These are phyloP conservation scores for Incumbomyces lentus DNA, from an alignment of 2,329 filamentous ascomycete species.

Conservation along the genomic window DNA sequence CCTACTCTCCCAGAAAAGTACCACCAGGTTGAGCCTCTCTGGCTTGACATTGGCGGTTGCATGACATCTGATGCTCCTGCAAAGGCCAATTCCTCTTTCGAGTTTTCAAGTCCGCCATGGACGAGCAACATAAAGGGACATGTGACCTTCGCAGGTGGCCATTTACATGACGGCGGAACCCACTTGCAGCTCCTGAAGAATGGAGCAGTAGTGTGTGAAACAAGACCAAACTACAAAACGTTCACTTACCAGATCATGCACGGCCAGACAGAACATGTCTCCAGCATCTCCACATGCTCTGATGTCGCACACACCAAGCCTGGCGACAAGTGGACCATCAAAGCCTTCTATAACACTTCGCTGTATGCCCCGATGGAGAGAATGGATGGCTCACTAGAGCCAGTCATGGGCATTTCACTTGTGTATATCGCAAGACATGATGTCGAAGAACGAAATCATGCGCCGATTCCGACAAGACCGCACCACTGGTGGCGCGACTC, in stretches of 20 bases:
- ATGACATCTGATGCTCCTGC: too few species aligned
- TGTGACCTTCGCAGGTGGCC: conserved; percentile 7
- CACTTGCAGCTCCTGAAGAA: conserved; percentile 9
- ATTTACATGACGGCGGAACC: conserved; percentile 12
- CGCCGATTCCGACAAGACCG: too few species aligned
- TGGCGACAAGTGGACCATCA: conserved; percentile 7
- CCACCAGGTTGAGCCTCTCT: too few species aligned
- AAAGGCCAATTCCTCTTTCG: too few species aligned
- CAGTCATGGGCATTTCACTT: conserved; percentile 12
- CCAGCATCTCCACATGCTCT: conserved; percentile 7
- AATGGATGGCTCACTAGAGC: conserved; percentile 8
- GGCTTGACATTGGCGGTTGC: too few species aligned
- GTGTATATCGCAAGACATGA: conserved; percentile 6
- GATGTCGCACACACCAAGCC: neutral
- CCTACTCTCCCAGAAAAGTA: neutral
- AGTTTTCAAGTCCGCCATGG: too few species aligned
- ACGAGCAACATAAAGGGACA: neutral
- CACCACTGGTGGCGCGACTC: too few species aligned
- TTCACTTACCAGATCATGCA: neutral
- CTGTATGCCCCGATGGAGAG: conserved; percentile 9
- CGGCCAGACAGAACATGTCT: conserved; percentile 7
- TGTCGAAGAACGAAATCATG: too few species aligned
- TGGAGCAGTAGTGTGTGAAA: conserved; percentile 3
- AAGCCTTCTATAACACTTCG: conserved; percentile 9
- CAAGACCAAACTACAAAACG: conserved; percentile 5